Base-by-base conservation (phyloP, 257 asterid genomes). In the Agastache rugosa region DNA sequence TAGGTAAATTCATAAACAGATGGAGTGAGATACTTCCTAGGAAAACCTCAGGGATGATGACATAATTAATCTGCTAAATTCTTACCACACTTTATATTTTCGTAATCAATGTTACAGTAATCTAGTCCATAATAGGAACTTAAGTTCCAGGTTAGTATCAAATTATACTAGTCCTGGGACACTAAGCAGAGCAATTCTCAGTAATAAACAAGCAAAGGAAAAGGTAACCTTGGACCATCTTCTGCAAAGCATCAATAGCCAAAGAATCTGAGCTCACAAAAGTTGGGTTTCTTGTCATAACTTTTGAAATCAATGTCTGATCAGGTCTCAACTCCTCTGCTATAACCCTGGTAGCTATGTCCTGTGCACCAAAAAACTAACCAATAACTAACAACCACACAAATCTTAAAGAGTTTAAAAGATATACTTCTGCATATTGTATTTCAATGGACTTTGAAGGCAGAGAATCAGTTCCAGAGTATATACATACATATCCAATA, bases 191-290 rank as follows among this genome's bases (percentile, higher is more conserved):
- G 34, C 55, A 53, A 63, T n/a, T 45, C 42, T 22, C 31, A 31
- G 6, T 22, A 75, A 67, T 77, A 25, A 72, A 62, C 34, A 68
- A 62, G 59, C 23, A 58, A 14, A 27, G n/a, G 48, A 76, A 66
- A 75, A 35, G 67, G 48, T 63, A 77, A 95, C 99, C 99, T 93
- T 92, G 98, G 74, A 95, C 96, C 98, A 95, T 95, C 89, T 89
- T 95, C 85, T 89, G 98, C 88, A 95, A 88, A 82, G 99, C 99
- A 22, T 95, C 99, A 79, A 95, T 95, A 67, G 97, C 98, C 85
- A 90, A 80, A 23, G 97, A 82, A 85, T 95, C 97, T 15, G 97
- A 81, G 75, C 89, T 86, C 81, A 95, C 97, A 80, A 95, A 92
- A 76, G 85, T 89, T 14, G 99, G 99, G 71, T 88, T 92, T 86